Percentiles rank a stretch among this genome's conserved stretches.
phyloP scores from a whole-genome alignment of 805 yeast species.

The Sugiyamaella chiloensis region DNA sequence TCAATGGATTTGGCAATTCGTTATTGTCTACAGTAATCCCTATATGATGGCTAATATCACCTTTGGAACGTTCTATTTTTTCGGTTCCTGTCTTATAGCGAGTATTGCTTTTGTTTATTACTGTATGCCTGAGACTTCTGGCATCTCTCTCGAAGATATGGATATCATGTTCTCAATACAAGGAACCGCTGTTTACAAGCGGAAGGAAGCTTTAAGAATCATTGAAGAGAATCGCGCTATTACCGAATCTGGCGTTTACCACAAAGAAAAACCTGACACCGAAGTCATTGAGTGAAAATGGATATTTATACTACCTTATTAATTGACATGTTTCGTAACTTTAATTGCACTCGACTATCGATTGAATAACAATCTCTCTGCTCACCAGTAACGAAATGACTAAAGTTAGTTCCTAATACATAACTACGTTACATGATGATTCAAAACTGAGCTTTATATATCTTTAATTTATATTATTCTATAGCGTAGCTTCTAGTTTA shows the following conservation, averaged over 20 bases:
- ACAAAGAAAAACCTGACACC: neutral
- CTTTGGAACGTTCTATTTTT: slow-evolving; percentile 46
- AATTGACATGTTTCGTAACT: too few relatives aligned
- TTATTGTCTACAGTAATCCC: slow-evolving; percentile 46
- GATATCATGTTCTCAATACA: slow-evolving; percentile 27
- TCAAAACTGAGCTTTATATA: too few relatives aligned
- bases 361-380: too few relatives aligned
- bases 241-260: neutral
- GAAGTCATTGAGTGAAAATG: neutral
- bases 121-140: slow-evolving; percentile 43
- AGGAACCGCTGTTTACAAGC: slow-evolving; percentile 9
- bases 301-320: too few relatives aligned
- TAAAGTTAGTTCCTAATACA: too few relatives aligned
- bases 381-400: too few relatives aligned
- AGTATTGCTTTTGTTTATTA: slow-evolving; percentile 33
- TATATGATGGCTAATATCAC: slow-evolving; percentile 43
- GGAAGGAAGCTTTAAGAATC: slow-evolving; percentile 14
- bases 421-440: too few relatives aligned
- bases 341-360: too few relatives aligned
- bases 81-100: slow-evolving; percentile 28
- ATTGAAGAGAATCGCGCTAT: slow-evolving; percentile 6
- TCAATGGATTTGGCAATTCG: slow-evolving; percentile 40
- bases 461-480: too few relatives aligned
- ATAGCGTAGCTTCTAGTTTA: too few relatives aligned
- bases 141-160: slow-evolving; percentile 42